Percentiles rank a stretch among this genome's conserved stretches.
These are phyloP conservation scores for Cadophora malorum DNA, from an alignment of 2,329 filamentous ascomycete genomes.

Conservation along the genomic window DNA sequence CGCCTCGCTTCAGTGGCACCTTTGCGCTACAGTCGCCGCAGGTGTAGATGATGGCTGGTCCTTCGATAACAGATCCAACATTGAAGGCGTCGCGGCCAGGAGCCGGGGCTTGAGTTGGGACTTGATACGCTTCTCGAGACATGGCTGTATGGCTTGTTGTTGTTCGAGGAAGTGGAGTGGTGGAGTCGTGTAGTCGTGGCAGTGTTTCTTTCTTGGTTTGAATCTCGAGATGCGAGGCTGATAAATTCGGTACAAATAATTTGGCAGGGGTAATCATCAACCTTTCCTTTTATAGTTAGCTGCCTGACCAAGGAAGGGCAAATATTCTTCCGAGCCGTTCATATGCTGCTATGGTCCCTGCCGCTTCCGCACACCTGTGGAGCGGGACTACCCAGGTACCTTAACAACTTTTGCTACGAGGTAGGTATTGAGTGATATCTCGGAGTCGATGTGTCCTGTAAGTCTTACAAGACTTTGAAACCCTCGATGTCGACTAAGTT, in stretches of 20 bases:
- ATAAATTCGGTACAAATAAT: not conserved
- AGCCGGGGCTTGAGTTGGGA: constrained; percentile 60
- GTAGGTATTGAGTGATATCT: too few species aligned
- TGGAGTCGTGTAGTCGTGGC: constrained; percentile 22
- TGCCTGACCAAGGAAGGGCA: not conserved
- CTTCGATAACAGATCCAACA: constrained; percentile 47
- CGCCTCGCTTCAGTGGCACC: constrained; percentile 76
- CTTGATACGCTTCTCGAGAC: constrained; percentile 80
- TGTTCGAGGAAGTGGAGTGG: constrained; percentile 24
- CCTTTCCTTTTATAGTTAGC: not conserved
- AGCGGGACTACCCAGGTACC: too few species aligned
- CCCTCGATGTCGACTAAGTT: too few species aligned
- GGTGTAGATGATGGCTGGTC: constrained; percentile 69
- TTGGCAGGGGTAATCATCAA: not conserved
- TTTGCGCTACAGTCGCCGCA: constrained; percentile 87
- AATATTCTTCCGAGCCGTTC: not conserved
- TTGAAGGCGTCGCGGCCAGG: constrained; percentile 48
- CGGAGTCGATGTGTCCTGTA: too few species aligned
- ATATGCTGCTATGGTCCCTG: too few species aligned
- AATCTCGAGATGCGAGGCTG: constrained; percentile 2
- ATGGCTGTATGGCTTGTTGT: constrained; percentile 46
- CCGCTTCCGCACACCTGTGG: too few species aligned
- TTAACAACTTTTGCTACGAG: too few species aligned
- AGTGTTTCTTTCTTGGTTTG: constrained; percentile 1
- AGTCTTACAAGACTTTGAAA: too few species aligned